Evolutionary conservation across 257 asterid species (phyloP), one percentile per base, ranked within the genome.

Genomic region (Ilex asprella): DNA sequence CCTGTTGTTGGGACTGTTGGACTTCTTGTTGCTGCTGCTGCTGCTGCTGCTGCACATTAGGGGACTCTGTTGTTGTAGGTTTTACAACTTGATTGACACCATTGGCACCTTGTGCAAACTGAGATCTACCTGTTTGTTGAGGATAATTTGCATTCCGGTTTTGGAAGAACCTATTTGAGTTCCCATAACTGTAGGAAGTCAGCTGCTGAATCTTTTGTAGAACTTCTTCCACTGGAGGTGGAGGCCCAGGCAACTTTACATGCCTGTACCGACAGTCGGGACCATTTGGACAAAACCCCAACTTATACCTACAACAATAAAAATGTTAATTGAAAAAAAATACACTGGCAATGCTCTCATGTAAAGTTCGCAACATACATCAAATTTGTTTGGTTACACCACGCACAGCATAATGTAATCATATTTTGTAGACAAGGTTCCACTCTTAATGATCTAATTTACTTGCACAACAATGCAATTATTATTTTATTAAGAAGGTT

Each of bases 231-330:
- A 83, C 87, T 1, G 97, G 89, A 72, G 98, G 98, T 6, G 98
- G 93, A 67, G 98, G 98, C 67, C 93, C 98, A 55, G 97, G 98
- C 67, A 84, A 82, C 75, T 88, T 91, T 29, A 95, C 94, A 68
- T 91, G 98, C 81, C 98, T 84, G 67, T 91, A 91, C 60, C 98
- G 85, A 78, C 98, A 91, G 77, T 91, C 95, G 21, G 95, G 95
- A 55, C 98, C 98, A 64, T 91, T 91, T 9, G 97, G 98, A 76
- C 98, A 91, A 81, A 91, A 91, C 67, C 98, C 98, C 76, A 91
- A 70, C 67, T 89, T 91, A 78, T 83, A 91, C 98, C 98, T 91
- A 84, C 14, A 61, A 71, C n/a, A 71, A 12, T 44, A 21, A 21
- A 21, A 21, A 21, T 21, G 27, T 21, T 21, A 21, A 21, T 21